A percentile compares a stretch with the other conserved stretches of the same genome.
These are phyloP conservation scores for Ramalina peruviana DNA, from an alignment of 495 filamentous ascomycete species.

Conservation along the genomic window DNA sequence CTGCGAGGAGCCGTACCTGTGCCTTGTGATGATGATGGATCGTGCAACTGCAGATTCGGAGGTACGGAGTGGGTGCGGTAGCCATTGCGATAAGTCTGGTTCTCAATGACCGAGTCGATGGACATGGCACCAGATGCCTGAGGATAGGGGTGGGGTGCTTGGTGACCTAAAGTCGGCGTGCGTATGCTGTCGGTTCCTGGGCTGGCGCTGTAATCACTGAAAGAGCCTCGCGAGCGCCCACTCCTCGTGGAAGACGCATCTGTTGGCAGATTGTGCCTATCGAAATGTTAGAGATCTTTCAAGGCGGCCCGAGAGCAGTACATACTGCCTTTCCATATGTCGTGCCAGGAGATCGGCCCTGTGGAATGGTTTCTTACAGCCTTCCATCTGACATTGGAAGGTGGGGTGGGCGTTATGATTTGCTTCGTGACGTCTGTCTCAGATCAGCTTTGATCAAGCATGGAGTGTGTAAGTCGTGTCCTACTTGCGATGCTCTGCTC, in stretches of 20 bases:
- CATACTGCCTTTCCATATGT: conserved; percentile 76
- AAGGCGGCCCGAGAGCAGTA: background rate
- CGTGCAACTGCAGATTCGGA: conserved; percentile 9
- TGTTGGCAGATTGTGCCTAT: conserved; percentile 15
- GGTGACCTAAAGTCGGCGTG: conserved; percentile 5
- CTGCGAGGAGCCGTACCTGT: conserved; percentile 13
- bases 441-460: background rate
- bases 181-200: conserved; percentile 8
- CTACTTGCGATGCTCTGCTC: conserved; percentile 75
- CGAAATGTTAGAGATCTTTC: background rate
- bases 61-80: conserved; percentile 6
- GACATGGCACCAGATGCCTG: conserved; percentile 28
- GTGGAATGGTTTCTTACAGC: conserved; percentile 70
- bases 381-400: conserved; percentile 48
- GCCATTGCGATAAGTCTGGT: conserved; percentile 21
- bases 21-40: conserved; percentile 7
- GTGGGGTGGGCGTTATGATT: conserved; percentile 64
- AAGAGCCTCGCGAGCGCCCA: conserved; percentile 10
- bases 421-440: conserved; percentile 66
- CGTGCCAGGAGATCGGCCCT: conserved; percentile 64
- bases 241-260: conserved; percentile 8
- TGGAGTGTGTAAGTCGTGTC: conserved; percentile 1
- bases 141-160: conserved; percentile 15
- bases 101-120: conserved; percentile 31
- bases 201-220: conserved; percentile 9